These are phyloP conservation scores for Ustilago lituana DNA, from an alignment of 1,284 basidiomycete species.

Conservation along the genomic window DNA sequence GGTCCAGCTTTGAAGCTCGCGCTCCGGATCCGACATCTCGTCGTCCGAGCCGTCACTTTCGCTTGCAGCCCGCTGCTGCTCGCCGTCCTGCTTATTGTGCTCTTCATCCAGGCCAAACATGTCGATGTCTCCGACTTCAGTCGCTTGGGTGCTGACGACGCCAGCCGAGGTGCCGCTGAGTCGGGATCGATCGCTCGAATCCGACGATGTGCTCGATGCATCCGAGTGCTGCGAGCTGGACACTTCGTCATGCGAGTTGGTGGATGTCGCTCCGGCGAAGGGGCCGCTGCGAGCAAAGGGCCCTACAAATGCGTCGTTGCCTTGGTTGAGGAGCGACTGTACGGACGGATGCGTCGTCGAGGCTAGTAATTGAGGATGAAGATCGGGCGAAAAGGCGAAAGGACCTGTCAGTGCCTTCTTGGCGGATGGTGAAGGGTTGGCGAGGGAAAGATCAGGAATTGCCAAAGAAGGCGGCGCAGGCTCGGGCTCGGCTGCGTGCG, in stretches of 20 bases:
- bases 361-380: slow-evolving; percentile 50
- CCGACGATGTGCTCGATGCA: slow-evolving; percentile 56
- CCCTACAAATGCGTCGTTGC: slow-evolving; percentile 33
- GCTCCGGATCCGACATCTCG: slow-evolving; percentile 18
- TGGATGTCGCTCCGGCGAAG: slow-evolving; percentile 17
- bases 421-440: slow-evolving; percentile 13
- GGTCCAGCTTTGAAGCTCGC: slow-evolving; percentile 39
- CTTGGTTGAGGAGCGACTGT: slow-evolving; percentile 27
- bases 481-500: slow-evolving; percentile 5
- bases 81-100: slow-evolving; percentile 22
- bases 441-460: slow-evolving; percentile 16
- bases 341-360: slow-evolving; percentile 36
- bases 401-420: slow-evolving; percentile 45
- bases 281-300: slow-evolving; percentile 39
- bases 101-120: slow-evolving; percentile 44
- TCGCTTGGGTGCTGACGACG: slow-evolving; percentile 58
- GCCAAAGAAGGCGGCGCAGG: slow-evolving; percentile 1
- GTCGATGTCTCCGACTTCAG: slow-evolving; percentile 53
- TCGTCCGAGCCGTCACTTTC: slow-evolving; percentile 25
- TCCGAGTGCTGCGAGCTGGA: slow-evolving; percentile 51
- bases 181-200: slow-evolving; percentile 53
- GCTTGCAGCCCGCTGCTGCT: slow-evolving; percentile 17
- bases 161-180: slow-evolving; percentile 39
- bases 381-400: slow-evolving; percentile 58
- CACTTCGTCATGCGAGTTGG: slow-evolving; percentile 13